These are phyloP conservation scores for Pelargonium cotyledonis DNA, from an alignment of 441 rosid genomes.

Conservation along the genomic window DNA sequence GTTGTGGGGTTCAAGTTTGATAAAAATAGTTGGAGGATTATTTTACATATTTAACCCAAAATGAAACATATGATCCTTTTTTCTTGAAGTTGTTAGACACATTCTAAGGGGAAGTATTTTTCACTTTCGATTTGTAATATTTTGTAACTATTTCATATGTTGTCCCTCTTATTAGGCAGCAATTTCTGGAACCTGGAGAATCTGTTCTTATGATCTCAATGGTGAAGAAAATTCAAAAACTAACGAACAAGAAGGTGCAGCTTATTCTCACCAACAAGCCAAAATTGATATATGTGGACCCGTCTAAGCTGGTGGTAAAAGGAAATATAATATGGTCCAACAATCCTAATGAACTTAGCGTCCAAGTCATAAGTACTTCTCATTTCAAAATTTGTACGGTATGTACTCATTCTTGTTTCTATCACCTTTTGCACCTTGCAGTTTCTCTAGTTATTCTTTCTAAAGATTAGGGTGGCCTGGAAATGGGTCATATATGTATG, in stretches of 20 bases:
- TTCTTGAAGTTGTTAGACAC: too few species aligned
- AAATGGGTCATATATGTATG: too few species aligned
- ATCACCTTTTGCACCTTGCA: not conserved
- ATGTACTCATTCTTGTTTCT: not conserved
- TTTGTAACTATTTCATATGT: not conserved
- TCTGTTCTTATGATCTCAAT: constrained; percentile 93
- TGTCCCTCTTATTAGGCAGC: constrained; percentile 60
- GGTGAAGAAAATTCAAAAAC: constrained; percentile 86
- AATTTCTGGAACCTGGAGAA: constrained; percentile 92
- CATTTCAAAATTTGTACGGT: constrained; percentile 92
- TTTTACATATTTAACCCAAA: too few species aligned
- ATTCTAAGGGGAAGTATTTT: not conserved
- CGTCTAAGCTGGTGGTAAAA: constrained; percentile 74
- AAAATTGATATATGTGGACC: constrained; percentile 81
- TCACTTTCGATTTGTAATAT: not conserved
- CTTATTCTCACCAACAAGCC: constrained; percentile 97
- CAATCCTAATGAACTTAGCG: constrained; percentile 73
- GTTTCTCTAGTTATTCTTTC: not conserved
- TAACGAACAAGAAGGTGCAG: constrained; percentile 95
- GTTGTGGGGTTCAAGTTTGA: too few species aligned
- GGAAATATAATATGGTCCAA: constrained; percentile 92
- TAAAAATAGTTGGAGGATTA: too few species aligned
- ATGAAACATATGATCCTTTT: not conserved
- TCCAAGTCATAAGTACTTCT: constrained; percentile 73
- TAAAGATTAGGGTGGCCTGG: not conserved